Evolutionary conservation across 139 green algal genomes (phyloP).

Genomic region (Volvox reticuliferus): DNA sequence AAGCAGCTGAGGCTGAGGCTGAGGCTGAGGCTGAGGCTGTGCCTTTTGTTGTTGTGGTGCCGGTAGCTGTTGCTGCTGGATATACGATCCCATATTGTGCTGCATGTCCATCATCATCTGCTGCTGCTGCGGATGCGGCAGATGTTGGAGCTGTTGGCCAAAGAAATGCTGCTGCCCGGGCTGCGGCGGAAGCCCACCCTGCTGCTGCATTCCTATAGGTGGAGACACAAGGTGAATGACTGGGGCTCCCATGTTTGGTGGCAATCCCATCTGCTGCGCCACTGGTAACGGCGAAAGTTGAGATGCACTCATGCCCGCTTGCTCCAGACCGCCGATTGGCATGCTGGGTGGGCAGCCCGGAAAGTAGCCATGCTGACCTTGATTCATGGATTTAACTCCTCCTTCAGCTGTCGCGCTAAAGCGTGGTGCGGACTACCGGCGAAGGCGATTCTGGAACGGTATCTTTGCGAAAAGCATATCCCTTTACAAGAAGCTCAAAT

Average conservation of each 20-base stretch:
- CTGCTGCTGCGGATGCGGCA: not conserved
- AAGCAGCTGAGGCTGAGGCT: not conserved
- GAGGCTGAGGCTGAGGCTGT: not conserved
- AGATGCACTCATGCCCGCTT: not conserved
- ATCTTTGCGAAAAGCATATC: no score
- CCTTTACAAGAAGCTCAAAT: no score
- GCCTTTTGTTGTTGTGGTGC: no score
- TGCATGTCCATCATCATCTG: not conserved
- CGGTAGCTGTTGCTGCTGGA: constrained; percentile 3
- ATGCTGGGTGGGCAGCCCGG: not conserved
- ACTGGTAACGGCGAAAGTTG: not conserved
- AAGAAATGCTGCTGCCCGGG: not conserved
- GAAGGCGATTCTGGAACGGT: no score
- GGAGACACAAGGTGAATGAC: not conserved
- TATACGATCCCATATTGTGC: not conserved
- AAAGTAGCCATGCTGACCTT: not conserved
- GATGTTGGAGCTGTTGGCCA: not conserved
- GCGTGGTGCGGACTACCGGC: no score
- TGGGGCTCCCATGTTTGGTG: not conserved
- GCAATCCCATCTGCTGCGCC: not conserved
- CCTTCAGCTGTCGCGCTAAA: not conserved
- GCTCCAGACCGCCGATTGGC: not conserved
- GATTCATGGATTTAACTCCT: not conserved
- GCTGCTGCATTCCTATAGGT: constrained; percentile 4
- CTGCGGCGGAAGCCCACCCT: not conserved